Conservation (phyloP, 257 asterid species). For the Dorcoceras hygrometricum region DNA sequence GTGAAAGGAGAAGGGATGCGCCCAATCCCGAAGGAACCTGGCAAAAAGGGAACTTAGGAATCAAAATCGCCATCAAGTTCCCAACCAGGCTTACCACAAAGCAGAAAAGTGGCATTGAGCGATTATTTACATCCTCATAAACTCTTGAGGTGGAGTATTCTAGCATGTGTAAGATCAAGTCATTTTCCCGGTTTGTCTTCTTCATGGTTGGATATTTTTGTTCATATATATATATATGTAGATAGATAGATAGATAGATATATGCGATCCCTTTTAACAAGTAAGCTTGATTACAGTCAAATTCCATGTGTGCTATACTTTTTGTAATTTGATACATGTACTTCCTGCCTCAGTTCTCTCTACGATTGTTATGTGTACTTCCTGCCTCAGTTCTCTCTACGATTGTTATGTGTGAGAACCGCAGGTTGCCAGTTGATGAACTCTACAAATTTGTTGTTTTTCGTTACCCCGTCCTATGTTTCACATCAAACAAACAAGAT, state of each 20-base stretch:
- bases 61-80: constrained; percentile 75
- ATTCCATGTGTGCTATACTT: background rate
- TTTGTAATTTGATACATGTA: no score
- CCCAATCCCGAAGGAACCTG: constrained; percentile 89
- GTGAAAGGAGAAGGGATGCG: constrained; percentile 89
- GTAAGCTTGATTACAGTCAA: background rate
- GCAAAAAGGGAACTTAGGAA: constrained; percentile 71
- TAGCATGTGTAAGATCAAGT: constrained; percentile 30
- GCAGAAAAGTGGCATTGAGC: constrained; percentile 77
- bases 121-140: constrained; percentile 58
- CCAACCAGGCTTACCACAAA: constrained; percentile 81
- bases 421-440: background rate
- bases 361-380: background rate
- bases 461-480: background rate
- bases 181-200: background rate
- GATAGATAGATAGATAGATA: no score
- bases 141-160: constrained; percentile 20
- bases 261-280: background rate
- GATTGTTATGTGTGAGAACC: no score
- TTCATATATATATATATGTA: background rate
- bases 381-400: background rate
- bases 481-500: no score
- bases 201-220: constrained; percentile 3
- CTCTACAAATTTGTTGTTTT: background rate
- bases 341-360: background rate